Evolutionary conservation across 192 early-diverging fungal genomes (phyloP).

Genomic region (Coemansia sp.): DNA sequence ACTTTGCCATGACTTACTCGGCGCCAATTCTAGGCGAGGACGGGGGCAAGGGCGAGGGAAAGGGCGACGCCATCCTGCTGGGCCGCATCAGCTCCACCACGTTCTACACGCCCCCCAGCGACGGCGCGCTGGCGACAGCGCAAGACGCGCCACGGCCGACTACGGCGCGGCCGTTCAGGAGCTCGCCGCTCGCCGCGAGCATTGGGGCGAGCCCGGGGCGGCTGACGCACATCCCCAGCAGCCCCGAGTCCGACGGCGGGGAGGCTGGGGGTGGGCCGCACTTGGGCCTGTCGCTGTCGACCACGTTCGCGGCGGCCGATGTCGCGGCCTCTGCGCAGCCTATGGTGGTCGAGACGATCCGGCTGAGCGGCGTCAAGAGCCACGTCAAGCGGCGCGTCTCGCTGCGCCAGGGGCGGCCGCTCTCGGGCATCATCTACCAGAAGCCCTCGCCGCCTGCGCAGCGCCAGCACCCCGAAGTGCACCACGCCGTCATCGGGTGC

Average conservation of each 20-base stretch:
- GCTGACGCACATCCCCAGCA: conserved; percentile 4
- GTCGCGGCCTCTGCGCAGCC: conserved; percentile 31
- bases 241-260: conserved; percentile 12
- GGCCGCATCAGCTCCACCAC: not conserved
- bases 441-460: not conserved
- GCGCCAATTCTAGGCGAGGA: conserved; percentile 3
- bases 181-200: conserved; percentile 31
- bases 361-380: conserved; percentile 42
- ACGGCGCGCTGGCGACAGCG: not conserved
- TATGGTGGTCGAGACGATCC: conserved; percentile 42
- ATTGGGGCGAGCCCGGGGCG: not conserved
- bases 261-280: not conserved
- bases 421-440: conserved; percentile 48
- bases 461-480: not conserved
- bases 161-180: conserved; percentile 21
- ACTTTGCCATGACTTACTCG: conserved; percentile 5
- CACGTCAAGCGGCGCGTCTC: conserved; percentile 52
- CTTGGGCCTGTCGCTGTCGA: conserved; percentile 3
- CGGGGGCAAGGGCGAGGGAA: not conserved
- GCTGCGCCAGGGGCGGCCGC: conserved; percentile 44
- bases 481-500: not conserved
- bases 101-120: not conserved
- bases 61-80: not conserved
- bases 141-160: conserved; percentile 13
- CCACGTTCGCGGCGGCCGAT: conserved; percentile 23